These are phyloP conservation scores for Alternaria atra DNA, from an alignment of 2,329 filamentous ascomycete species.

Conservation along the genomic window DNA sequence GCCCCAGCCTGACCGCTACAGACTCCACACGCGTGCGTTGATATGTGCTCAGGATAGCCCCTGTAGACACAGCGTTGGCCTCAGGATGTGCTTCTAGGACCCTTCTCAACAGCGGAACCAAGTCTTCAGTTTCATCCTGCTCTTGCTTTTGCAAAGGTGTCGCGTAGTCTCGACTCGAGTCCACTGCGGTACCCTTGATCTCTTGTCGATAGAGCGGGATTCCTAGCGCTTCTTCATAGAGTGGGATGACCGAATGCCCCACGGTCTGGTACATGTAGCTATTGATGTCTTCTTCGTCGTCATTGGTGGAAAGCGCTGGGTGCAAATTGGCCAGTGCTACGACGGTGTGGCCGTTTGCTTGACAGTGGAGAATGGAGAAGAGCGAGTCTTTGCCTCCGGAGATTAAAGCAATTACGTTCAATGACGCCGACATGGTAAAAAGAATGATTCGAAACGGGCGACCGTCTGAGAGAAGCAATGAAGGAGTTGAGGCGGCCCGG, in stretches of 20 bases:
- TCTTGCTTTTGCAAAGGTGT: slow-evolving; percentile 27
- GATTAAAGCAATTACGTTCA: slow-evolving; percentile 82
- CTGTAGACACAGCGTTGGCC: slow-evolving; percentile 86
- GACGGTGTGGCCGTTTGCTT: slow-evolving; percentile 82
- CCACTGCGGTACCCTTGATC: slow-evolving; percentile 76
- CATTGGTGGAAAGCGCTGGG: slow-evolving; percentile 56
- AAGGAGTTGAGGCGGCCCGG: slow-evolving; percentile 14
- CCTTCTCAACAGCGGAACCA: slow-evolving; percentile 75
- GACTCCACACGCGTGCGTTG: slow-evolving; percentile 96
- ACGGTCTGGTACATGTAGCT: slow-evolving; percentile 99
- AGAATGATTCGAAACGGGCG: slow-evolving; percentile 3
- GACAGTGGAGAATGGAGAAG: slow-evolving; percentile 89
- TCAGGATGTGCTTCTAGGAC: slow-evolving; percentile 76
- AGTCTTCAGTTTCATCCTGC: slow-evolving; percentile 85
- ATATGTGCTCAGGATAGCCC: slow-evolving; percentile 93
- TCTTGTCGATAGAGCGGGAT: slow-evolving; percentile 84
- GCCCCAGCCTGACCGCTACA: slow-evolving; percentile 82
- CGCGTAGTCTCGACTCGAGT: slow-evolving; percentile 75
- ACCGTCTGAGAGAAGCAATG: slow-evolving; percentile 9
- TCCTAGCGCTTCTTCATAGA: slow-evolving; percentile 80
- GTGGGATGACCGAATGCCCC: slow-evolving; percentile 83
- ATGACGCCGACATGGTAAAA: slow-evolving; percentile 22
- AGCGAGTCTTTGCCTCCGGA: slow-evolving; percentile 98
- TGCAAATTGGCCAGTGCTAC: slow-evolving; percentile 90
- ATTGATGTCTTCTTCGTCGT: slow-evolving; percentile 79